Conservation (phyloP, 2,329 filamentous ascomycete genomes). For the Paecilomyces formosus region DNA sequence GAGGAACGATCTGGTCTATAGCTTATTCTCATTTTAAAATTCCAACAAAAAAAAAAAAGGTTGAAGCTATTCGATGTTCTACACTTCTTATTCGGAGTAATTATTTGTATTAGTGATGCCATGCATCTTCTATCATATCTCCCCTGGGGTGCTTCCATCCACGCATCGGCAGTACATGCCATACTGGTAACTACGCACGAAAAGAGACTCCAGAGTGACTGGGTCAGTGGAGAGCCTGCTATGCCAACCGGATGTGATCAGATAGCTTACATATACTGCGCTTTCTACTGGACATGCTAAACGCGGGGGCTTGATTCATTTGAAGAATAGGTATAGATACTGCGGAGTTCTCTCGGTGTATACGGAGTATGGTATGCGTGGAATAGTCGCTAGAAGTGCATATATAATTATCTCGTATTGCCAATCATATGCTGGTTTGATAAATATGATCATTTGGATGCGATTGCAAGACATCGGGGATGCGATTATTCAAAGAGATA, state of each 20-base stretch:
- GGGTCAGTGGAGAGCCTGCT: background rate
- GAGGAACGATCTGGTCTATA: background rate
- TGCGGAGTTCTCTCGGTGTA: too few species aligned
- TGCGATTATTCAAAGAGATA: background rate
- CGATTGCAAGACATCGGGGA: background rate
- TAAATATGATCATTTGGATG: background rate
- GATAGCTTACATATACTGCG: background rate
- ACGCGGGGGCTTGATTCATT: background rate
- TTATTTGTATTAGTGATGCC: background rate
- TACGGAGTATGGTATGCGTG: too few species aligned
- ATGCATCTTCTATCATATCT: background rate
- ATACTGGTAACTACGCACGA: background rate
- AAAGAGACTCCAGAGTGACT: background rate
- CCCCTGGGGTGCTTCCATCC: background rate
- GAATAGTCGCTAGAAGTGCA: background rate
- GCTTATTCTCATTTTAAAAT: background rate
- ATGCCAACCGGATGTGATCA: background rate
- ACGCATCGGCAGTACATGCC: background rate
- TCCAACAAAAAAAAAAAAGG: background rate
- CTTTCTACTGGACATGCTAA: too few species aligned
- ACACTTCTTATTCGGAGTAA: too few species aligned
- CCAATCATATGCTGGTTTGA: background rate
- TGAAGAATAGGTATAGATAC: too few species aligned
- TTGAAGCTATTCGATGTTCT: background rate
- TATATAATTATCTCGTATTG: background rate